Conservation (phyloP, 257 asterid species). For the Jaltomata sinuosa region DNA sequence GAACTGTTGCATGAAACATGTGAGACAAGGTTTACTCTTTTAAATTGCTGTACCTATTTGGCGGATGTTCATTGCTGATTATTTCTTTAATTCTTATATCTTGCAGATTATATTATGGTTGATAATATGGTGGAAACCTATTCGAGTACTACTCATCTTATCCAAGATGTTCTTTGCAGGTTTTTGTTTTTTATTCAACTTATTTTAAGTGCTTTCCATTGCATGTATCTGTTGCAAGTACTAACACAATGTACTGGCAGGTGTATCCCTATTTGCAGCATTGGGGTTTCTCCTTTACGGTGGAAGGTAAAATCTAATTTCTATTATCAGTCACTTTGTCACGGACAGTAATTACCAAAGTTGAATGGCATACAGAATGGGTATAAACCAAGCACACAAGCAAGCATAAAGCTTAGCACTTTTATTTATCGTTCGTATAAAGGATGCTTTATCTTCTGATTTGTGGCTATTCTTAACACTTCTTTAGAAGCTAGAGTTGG, state of each 20-base stretch:
- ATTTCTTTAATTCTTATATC: slow-evolving; percentile 6
- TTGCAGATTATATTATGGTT: slow-evolving; percentile 72
- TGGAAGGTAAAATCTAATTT: slow-evolving; percentile 58
- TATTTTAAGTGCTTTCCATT: background rate
- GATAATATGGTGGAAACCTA: slow-evolving; percentile 85
- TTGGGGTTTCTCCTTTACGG: slow-evolving; percentile 93
- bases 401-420: background rate
- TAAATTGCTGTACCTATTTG: background rate
- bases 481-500: background rate
- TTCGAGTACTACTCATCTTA: slow-evolving; percentile 42
- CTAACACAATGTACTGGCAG: slow-evolving; percentile 37
- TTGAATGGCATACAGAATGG: background rate
- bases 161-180: slow-evolving; percentile 99
- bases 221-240: background rate
- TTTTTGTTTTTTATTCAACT: slow-evolving; percentile 10
- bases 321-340: background rate
- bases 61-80: background rate
- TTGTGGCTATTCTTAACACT: background rate
- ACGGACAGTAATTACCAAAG: background rate
- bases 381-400: background rate
- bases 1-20: background rate
- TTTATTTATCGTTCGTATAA: background rate
- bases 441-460: background rate
- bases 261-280: slow-evolving; percentile 86
- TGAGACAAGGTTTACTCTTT: background rate